Conservation (phyloP, 2,329 filamentous ascomycete genomes). For the Atkinsonella texensis region DNA sequence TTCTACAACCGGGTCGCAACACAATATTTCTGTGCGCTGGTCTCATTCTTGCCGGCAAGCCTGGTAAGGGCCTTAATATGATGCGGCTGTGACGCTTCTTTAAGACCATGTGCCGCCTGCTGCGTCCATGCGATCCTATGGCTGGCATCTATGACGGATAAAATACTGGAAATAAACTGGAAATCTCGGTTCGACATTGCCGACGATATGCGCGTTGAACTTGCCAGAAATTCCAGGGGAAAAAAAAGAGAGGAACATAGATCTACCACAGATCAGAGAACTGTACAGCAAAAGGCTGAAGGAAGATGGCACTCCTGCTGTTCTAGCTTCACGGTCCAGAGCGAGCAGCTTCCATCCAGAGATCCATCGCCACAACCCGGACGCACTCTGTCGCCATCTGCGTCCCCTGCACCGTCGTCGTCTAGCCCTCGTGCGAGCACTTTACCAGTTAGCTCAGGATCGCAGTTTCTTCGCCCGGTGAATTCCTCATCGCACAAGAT, state of each 20-base stretch:
- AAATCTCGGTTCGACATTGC: conserved; percentile 25
- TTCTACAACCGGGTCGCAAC: conserved; percentile 51
- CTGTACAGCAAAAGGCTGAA: conserved; percentile 26
- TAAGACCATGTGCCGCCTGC: conserved; percentile 51
- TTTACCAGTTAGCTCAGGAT: not conserved
- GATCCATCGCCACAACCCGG: conserved; percentile 3
- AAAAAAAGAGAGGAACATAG: conserved; percentile 16
- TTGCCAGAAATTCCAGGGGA: conserved; percentile 48
- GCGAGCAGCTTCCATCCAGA: conserved; percentile 21
- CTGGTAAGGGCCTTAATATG: not conserved
- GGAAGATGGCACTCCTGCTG: conserved; percentile 19
- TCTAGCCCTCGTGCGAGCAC: conserved; percentile 7
- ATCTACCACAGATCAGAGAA: conserved; percentile 25
- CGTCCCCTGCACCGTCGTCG: conserved; percentile 1
- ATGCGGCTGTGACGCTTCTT: not conserved
- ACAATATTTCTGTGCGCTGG: conserved; percentile 56
- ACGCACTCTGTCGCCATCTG: not conserved
- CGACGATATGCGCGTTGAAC: conserved; percentile 22
- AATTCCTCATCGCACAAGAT: not conserved
- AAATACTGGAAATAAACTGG: conserved; percentile 52
- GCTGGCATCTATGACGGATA: conserved; percentile 49
- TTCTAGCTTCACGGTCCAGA: conserved; percentile 18
- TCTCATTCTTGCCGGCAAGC: conserved; percentile 44
- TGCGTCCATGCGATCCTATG: conserved; percentile 53
- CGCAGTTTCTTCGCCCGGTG: not conserved